Percentiles rank a stretch among this genome's conserved stretches.
These are phyloP conservation scores for Helminthosporium solani DNA, from an alignment of 2,329 filamentous ascomycete genomes.

Conservation along the genomic window DNA sequence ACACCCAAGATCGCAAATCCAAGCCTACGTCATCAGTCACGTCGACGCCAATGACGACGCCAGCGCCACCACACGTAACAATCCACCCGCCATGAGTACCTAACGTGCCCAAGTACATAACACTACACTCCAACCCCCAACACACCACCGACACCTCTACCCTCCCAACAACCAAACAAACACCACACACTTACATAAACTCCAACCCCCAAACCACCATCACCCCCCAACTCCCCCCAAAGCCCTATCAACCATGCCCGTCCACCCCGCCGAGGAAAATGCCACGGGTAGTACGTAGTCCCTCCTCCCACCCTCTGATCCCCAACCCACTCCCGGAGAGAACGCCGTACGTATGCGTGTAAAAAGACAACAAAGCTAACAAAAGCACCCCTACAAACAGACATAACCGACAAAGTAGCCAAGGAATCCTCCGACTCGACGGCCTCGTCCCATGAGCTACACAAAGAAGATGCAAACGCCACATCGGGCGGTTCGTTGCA, in stretches of 20 bases:
- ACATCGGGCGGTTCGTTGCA: conserved; percentile 37
- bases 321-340: too few relatives aligned
- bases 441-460: conserved; percentile 39
- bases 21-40: neutral
- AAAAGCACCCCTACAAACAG: conserved; percentile 21
- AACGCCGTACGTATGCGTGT: too few relatives aligned
- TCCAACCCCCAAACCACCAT: neutral
- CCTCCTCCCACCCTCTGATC: neutral
- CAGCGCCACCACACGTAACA: too few relatives aligned
- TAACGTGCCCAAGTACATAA: too few relatives aligned
- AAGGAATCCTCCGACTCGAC: conserved; percentile 47
- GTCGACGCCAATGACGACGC: too few relatives aligned
- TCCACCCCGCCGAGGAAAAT: conserved; percentile 45
- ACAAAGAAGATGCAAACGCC: conserved; percentile 32
- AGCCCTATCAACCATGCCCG: conserved; percentile 47
- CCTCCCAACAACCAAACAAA: neutral
- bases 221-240: neutral
- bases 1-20: neutral
- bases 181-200: neutral
- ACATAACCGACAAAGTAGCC: conserved; percentile 48
- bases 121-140: too few relatives aligned
- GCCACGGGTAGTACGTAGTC: conserved; percentile 40
- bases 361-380: neutral
- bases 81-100: too few relatives aligned
- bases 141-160: neutral